These are phyloP conservation scores for Phytopythium oedochilum DNA, from an alignment of 352 stramenopile genomes.

Conservation along the genomic window DNA sequence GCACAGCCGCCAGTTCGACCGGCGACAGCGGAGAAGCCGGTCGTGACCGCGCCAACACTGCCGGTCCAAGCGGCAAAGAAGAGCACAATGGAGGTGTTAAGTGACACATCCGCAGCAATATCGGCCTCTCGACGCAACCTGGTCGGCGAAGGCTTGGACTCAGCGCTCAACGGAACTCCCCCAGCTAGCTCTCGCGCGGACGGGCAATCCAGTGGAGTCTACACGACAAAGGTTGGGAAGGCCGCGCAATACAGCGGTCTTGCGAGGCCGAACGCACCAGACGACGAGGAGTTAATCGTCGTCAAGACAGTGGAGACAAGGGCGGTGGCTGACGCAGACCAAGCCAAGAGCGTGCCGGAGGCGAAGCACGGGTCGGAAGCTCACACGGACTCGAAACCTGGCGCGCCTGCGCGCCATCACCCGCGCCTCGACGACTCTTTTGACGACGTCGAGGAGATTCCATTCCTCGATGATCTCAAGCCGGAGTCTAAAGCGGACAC, in stretches of 20 bases:
- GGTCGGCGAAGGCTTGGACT: slow-evolving; percentile 1
- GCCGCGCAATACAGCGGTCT: slow-evolving; percentile 55
- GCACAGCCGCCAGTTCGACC: slow-evolving; percentile 1
- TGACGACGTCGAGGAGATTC: slow-evolving; percentile 80
- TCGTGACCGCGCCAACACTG: too few species aligned
- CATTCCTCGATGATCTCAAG: slow-evolving; percentile 60
- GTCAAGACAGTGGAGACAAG: slow-evolving; percentile 62
- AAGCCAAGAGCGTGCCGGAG: background rate
- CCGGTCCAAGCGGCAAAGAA: slow-evolving; percentile 31
- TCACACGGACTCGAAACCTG: slow-evolving; percentile 7
- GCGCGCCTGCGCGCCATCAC: slow-evolving; percentile 5
- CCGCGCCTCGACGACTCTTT: slow-evolving; percentile 47
- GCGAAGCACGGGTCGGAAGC: slow-evolving; percentile 1
- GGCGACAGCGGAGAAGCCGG: background rate
- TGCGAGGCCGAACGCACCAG: slow-evolving; percentile 39
- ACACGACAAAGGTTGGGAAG: slow-evolving; percentile 31
- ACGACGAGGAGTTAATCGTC: slow-evolving; percentile 70
- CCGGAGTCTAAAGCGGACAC: slow-evolving; percentile 25
- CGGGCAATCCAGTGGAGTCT: slow-evolving; percentile 12
- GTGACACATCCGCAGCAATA: slow-evolving; percentile 43
- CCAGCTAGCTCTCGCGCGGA: slow-evolving; percentile 2
- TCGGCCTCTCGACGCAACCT: slow-evolving; percentile 17
- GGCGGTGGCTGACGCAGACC: slow-evolving; percentile 14
- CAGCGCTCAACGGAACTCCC: background rate
- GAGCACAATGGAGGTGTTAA: slow-evolving; percentile 69